Base-by-base conservation (phyloP, 139 green algal species). In the Marvania coccoides region DNA sequence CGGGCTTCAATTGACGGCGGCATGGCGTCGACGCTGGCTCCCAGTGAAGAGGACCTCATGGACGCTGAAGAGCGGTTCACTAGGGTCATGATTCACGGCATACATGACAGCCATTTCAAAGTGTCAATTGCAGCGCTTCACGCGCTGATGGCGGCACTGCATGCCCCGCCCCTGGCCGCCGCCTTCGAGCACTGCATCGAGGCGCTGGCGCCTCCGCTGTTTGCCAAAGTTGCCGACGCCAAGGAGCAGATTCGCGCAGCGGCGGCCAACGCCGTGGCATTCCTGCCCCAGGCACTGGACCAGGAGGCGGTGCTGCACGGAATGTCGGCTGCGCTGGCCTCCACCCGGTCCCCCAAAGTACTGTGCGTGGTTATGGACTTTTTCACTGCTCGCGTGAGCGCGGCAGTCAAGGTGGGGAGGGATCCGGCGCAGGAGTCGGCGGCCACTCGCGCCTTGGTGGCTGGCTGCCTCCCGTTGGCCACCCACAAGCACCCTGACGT, bases 311-410 rank as follows among this genome's bases (percentile, higher is more conserved):
- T 86, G 39, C 42, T 87, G 65, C 59, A 73, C 4, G 70, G 63
- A 6, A 69, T 89, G 39, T 62, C 56, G n/a, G 70, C 62, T 24
- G 56, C 67, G 3, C 62, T 88, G 36, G 74, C 80, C 7, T 30
- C 61, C 10, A 73, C 72, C 40, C 73, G 75, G 34, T 51, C 70
- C 30, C 71, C 78, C 30, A 71, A 73, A 34, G 76, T 67, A 10
- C 69, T 69, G n/a, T 72, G 77, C 57, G 75, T 57, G 8, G 76
- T 85, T 5, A 74, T 91, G 57, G 83, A 87, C 45, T 88, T 78
- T 37, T 71, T 63, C 35, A 14, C 42, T 30, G 57, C 39, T 9
- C 53, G 15, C 57, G 33, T 15, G 30, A 57, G 5, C 53, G n/a
- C 34, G 6, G 39, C 15, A 15, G 12, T 15, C 4, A 15, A 5